These are phyloP conservation scores for Phoma sp. DNA, from an alignment of 2,329 filamentous ascomycete species.

Conservation along the genomic window DNA sequence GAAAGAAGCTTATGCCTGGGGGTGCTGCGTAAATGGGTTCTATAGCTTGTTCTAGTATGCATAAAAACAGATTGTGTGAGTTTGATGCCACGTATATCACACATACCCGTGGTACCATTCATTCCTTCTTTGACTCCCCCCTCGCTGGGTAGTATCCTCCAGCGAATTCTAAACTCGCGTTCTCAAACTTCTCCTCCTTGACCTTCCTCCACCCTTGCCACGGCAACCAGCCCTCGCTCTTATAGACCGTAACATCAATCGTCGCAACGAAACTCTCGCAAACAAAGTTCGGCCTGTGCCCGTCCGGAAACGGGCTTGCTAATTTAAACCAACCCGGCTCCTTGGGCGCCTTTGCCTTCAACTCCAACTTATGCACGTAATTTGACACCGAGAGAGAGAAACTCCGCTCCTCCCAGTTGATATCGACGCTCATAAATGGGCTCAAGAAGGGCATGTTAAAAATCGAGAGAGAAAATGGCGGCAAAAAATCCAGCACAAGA, in stretches of 20 bases:
- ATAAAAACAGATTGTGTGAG: too few species aligned
- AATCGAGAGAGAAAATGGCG: slow-evolving; percentile 52
- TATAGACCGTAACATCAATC: slow-evolving; percentile 53
- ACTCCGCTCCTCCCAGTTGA: slow-evolving; percentile 51
- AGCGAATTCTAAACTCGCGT: slow-evolving; percentile 58
- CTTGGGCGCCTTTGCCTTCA: slow-evolving; percentile 52
- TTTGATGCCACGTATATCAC: too few species aligned
- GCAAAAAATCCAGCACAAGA: slow-evolving; percentile 52
- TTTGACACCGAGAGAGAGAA: slow-evolving; percentile 50
- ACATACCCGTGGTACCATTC: background rate
- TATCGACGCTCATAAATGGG: slow-evolving; percentile 53
- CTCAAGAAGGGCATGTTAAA: slow-evolving; percentile 42
- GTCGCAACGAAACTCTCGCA: slow-evolving; percentile 57
- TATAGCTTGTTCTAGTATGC: background rate
- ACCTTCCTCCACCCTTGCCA: slow-evolving; percentile 50
- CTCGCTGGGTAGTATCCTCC: slow-evolving; percentile 56
- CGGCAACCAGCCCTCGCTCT: slow-evolving; percentile 47
- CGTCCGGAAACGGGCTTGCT: slow-evolving; percentile 56
- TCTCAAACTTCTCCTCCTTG: slow-evolving; percentile 51
- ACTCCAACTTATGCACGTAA: slow-evolving; percentile 51
- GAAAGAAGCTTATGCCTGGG: slow-evolving; percentile 55
- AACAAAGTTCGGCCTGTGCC: slow-evolving; percentile 54
- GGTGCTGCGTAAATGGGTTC: slow-evolving; percentile 25
- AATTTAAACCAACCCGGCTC: slow-evolving; percentile 56
- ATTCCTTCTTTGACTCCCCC: slow-evolving; percentile 46